These are phyloP conservation scores for Henckelia pumila DNA, from an alignment of 257 asterid genomes.

Conservation along the genomic window DNA sequence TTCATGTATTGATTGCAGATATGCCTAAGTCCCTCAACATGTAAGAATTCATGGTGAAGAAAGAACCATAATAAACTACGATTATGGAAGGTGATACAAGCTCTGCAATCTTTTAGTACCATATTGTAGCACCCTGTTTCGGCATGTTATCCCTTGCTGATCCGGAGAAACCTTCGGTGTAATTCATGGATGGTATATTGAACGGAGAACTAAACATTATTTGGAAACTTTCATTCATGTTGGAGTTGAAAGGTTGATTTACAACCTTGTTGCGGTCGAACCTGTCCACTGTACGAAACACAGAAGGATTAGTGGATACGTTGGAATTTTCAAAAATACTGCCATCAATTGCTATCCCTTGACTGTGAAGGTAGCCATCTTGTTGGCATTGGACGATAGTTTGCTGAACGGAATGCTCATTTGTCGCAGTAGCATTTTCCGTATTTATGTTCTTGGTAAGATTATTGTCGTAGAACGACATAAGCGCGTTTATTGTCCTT, in stretches of 20 bases:
- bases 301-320: slow-evolving; percentile 28
- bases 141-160: slow-evolving; percentile 31
- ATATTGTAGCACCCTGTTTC: slow-evolving; percentile 37
- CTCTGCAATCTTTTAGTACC: slow-evolving; percentile 33
- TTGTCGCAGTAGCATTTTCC: slow-evolving; percentile 21
- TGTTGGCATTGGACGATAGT: slow-evolving; percentile 30
- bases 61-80: background rate
- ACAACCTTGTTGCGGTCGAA: slow-evolving; percentile 35
- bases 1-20: slow-evolving; percentile 25
- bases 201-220: slow-evolving; percentile 43
- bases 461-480: slow-evolving; percentile 24
- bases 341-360: slow-evolving; percentile 29
- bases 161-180: slow-evolving; percentile 29
- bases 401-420: slow-evolving; percentile 36
- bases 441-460: slow-evolving; percentile 21
- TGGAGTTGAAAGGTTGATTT: slow-evolving; percentile 1
- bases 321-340: slow-evolving; percentile 31
- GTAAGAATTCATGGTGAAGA: slow-evolving; percentile 17
- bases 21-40: slow-evolving; percentile 17
- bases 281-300: slow-evolving; percentile 24
- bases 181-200: slow-evolving; percentile 33
- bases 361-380: slow-evolving; percentile 34
- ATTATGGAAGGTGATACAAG: slow-evolving; percentile 13
- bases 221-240: slow-evolving; percentile 37
- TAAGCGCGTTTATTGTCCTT: slow-evolving; percentile 26